Base-by-base conservation (phyloP, 345 rosid genomes). In the Dipteronia sinensis region DNA sequence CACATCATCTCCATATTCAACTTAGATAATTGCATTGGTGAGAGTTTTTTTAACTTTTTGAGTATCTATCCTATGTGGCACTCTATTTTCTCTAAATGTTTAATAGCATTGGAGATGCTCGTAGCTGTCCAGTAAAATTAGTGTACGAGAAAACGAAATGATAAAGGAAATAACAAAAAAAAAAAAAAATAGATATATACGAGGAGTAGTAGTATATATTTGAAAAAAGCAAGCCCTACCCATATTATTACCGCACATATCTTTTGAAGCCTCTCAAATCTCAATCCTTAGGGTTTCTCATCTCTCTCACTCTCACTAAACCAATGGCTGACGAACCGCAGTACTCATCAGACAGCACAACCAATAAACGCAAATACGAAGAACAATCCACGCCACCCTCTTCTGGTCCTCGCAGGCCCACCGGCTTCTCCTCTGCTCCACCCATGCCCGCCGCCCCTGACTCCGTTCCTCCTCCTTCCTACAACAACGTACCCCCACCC, bases 281-380 rank as follows among this genome's bases (percentile, higher is more conserved):
- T 34, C 38, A 34, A 34, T 34, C 38, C 69, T 88, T 88, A 91
- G 96, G 96, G 96, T 90, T 88, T 91, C 85, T 81, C 27, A 67
- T 69, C 66, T 22, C 74, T 65, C 23, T 8, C n/a, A 11, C 68
- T 8, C 53, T 5, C 7, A 22, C 34, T 34, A 34, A 4, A 34
- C 38, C 64, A 29, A 96, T 97, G 99, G 98, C 97, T 17, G 99
- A 94, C 85, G 99, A 96, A 84, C 82, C 95, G n/a, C 97, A 89
- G 10, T 94, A 94, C 90, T 85, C 97, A 11, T 86, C 97, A 5
- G 91, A 81, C 42, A 44, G 74, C 27, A 82, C 89, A 6, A 17
- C 87, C 63, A 85, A 81, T 85, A 97, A 97, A 85, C 96, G 99
- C 69, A 97, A 97, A 77, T 94, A 89, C 86, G 99, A 94, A 4